Evolutionary conservation across 495 filamentous ascomycete species (phyloP), one percentile per base, ranked within the genome.

Genomic region (Umbilicaria muhlenbergii): DNA sequence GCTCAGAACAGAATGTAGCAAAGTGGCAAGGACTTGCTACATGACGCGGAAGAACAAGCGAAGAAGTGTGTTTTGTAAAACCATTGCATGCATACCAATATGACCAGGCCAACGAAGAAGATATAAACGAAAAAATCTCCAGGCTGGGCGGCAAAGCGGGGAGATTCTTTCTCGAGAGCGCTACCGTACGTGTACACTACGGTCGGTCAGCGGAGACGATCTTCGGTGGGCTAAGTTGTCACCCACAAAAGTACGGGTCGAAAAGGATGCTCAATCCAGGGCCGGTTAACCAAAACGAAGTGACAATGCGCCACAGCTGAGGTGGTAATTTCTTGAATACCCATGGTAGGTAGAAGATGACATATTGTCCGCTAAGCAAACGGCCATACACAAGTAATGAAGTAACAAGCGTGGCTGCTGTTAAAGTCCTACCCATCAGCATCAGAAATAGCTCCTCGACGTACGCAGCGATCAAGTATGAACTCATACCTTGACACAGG

Each of bases 241-340:
- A 12, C 75, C 56, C 74, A 86, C 81, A 58, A 55, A 87, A 83
- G 63, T 86, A 91, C 19, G 88, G 78, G 62, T 95, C 86, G 55
- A 92, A 67, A 32, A 94, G 46, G 38, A 94, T 80, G 37, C 58
- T 59, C 41, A 89, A 52, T 31, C 71, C 46, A 13, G 69, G 63
- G 28, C 74, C 68, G 11, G 80, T 87, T 43, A 93, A 57, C 33
- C 88, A 59, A 63, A 92, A 94, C 34, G 71, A 64, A 11, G 83
- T 80, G 32, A 77, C 59, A 2, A 86, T 53, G 31, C 80, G 69
- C 77, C 79, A 86, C 53, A 81, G 36, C 46, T 84, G 63, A 39
- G 86, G 86, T 21, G 43, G 14, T 24, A 75, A 72, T 38, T 83
- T 55, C 46, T 67, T 70, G 57, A 81, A 71, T 13, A 89, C 54